phyloP scores from a whole-genome alignment of 148 eudicot genomes.

The Fallopia convolvulus region DNA sequence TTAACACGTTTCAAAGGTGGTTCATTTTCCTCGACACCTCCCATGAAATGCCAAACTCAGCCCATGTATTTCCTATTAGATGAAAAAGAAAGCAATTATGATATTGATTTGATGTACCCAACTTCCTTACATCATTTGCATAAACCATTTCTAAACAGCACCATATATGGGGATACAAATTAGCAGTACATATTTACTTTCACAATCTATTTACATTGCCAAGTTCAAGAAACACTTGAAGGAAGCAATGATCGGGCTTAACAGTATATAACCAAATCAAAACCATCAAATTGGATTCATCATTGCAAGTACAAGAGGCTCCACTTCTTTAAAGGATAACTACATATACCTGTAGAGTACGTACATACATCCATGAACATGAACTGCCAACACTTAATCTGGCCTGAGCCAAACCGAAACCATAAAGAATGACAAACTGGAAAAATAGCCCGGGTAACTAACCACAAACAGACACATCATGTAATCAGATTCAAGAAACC shows the following conservation, averaged over 20 bases:
- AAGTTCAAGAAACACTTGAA: neutral
- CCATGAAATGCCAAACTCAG: slow-evolving; percentile 61
- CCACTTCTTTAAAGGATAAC: too few species aligned
- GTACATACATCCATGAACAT: neutral
- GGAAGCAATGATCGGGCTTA: neutral
- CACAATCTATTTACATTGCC: neutral
- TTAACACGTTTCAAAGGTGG: slow-evolving; percentile 52
- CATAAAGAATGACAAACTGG: neutral
- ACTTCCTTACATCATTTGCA: neutral
- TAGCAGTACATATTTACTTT: neutral
- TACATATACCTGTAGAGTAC: too few species aligned
- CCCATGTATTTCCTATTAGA: slow-evolving; percentile 33
- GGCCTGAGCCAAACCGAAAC: neutral
- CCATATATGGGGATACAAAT: neutral
- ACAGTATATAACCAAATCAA: neutral
- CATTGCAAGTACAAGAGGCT: neutral
- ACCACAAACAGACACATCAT: neutral
- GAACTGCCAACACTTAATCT: neutral
- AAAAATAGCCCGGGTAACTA: neutral
- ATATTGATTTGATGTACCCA: neutral
- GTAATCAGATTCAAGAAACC: neutral
- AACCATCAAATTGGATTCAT: neutral
- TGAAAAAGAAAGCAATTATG: neutral
- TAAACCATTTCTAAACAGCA: neutral
- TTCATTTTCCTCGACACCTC: slow-evolving; percentile 51